phyloP scores from a whole-genome alignment of 176 grass and related monocot species.

The Eleusine coracana region DNA sequence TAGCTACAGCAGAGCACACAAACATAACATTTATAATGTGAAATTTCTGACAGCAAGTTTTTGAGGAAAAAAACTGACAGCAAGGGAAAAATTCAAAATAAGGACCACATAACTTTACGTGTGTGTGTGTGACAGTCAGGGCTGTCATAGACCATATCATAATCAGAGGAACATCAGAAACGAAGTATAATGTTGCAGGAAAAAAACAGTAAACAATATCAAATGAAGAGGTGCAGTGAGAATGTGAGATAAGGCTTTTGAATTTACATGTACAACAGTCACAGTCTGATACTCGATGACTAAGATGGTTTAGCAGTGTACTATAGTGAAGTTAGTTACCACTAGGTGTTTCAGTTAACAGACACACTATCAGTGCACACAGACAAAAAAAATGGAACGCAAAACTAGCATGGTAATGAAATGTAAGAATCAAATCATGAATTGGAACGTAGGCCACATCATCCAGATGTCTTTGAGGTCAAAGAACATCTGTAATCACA shows the following conservation, averaged over 20 bases:
- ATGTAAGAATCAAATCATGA: not conserved
- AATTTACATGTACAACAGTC: not conserved
- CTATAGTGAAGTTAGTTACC: not conserved
- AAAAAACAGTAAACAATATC: not conserved
- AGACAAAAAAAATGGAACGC: not conserved
- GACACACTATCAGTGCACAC: not conserved
- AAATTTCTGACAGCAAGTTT: not conserved
- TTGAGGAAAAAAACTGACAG: not conserved
- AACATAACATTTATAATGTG: not conserved
- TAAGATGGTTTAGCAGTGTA: not conserved
- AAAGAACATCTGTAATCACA: slow-evolving; percentile 1
- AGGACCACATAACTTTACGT: not conserved
- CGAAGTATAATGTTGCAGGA: not conserved
- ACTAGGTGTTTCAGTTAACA: not conserved
- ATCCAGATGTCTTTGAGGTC: not conserved
- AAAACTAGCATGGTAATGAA: not conserved
- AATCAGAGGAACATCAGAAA: slow-evolving; percentile 4
- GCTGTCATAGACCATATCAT: not conserved
- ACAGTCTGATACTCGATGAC: not conserved
- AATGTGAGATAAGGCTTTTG: not conserved
- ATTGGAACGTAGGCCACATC: not conserved
- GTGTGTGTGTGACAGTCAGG: slow-evolving; percentile 8
- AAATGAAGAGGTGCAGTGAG: not conserved
- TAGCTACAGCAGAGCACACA: slow-evolving; percentile 5
- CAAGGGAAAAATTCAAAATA: not conserved